Percentiles rank a stretch among this genome's conserved stretches.
Conservation (phyloP, 1,139 yeast genomes). For the Magnusiomyces clavatus region DNA sequence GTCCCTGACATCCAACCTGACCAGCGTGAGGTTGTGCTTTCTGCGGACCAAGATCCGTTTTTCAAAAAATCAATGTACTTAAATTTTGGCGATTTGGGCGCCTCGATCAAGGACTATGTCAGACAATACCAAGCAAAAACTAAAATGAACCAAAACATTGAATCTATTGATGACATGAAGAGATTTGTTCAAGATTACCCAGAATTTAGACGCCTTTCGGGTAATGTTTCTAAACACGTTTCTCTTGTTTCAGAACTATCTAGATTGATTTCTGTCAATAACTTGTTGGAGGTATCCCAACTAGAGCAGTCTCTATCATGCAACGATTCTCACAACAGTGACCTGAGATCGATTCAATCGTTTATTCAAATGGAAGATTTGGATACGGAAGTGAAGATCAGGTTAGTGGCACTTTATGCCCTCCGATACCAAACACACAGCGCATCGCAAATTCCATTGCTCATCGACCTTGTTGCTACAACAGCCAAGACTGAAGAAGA, state of each 20-base stretch:
- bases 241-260: conserved; percentile 82
- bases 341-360: conserved; percentile 40
- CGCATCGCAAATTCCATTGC: conserved; percentile 11
- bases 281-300: conserved; percentile 82
- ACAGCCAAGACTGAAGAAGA: conserved; percentile 1
- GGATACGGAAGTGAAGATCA: conserved; percentile 40
- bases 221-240: conserved; percentile 91
- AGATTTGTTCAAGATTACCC: conserved; percentile 87
- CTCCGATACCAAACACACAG: conserved; percentile 51
- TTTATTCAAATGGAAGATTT: conserved; percentile 7
- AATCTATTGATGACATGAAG: conserved; percentile 81
- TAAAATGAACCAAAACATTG: conserved; percentile 60
- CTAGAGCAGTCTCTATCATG: conserved; percentile 80
- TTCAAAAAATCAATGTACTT: conserved; percentile 73
- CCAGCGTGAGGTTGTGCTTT: conserved; percentile 52
- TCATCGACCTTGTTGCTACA: conserved; percentile 4
- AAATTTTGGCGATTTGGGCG: conserved; percentile 93
- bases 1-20: conserved; percentile 42
- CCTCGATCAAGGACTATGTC: conserved; percentile 77
- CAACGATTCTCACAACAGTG: conserved; percentile 48
- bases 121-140: conserved; percentile 76
- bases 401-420: conserved; percentile 64
- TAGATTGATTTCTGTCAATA: conserved; percentile 46
- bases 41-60: conserved; percentile 65
- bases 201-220: conserved; percentile 78